Evolutionary conservation across 2,329 filamentous ascomycete genomes (phyloP).

Genomic region (Geosmithia putterillii): DNA sequence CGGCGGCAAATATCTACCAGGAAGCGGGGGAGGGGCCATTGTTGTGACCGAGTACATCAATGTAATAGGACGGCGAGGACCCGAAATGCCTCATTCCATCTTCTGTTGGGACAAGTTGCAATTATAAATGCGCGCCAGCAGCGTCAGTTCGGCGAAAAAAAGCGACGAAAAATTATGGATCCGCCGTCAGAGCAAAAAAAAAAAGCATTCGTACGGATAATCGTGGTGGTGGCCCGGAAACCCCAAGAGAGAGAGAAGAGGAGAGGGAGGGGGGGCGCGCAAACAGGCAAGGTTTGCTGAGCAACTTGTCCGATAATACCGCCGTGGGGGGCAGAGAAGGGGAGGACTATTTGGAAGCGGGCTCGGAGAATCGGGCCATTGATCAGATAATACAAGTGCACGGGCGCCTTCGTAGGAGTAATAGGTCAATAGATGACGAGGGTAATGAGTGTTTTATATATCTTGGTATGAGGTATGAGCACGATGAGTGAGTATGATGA

Average conservation of each 20-base stretch:
- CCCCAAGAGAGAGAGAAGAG: too few species aligned
- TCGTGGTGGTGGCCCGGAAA: neutral
- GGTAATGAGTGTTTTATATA: neutral
- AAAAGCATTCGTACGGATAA: neutral
- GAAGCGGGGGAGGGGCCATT: neutral
- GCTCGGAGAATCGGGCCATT: neutral
- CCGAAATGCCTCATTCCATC: constrained; percentile 3
- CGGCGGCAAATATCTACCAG: neutral
- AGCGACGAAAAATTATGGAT: neutral
- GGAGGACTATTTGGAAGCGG: neutral
- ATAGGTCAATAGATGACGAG: neutral
- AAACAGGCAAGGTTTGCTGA: too few species aligned
- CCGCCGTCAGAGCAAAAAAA: neutral
- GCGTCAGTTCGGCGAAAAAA: neutral
- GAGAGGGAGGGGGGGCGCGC: too few species aligned
- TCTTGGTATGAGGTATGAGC: too few species aligned
- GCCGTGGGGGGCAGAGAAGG: neutral
- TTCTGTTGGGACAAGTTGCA: neutral
- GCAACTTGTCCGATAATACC: neutral
- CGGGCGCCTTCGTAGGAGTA: too few species aligned
- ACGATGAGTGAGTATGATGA: too few species aligned
- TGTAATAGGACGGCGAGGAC: neutral
- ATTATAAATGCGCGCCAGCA: neutral
- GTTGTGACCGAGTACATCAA: neutral
- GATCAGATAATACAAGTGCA: too few species aligned